Percentiles rank a stretch among this genome's conserved stretches.
phyloP scores from a whole-genome alignment of 1,139 yeast genomes.

The Blastobotrys raffinosifermentans region DNA sequence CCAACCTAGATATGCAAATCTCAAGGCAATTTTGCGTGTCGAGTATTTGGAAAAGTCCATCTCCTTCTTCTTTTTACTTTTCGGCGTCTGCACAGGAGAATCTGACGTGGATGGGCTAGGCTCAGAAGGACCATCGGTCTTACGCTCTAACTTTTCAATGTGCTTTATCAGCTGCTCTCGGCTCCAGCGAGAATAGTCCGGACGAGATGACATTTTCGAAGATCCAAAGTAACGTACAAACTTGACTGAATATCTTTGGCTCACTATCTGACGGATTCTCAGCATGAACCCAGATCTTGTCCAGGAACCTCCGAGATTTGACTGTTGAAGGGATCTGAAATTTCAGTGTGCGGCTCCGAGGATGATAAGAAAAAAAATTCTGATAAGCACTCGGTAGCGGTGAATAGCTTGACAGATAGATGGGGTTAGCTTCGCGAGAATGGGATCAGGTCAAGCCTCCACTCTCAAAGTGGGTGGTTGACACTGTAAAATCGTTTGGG shows the following conservation, averaged over 20 bases:
- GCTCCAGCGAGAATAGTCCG: slow-evolving; percentile 45
- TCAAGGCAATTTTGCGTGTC: slow-evolving; percentile 69
- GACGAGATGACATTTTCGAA: too few relatives aligned
- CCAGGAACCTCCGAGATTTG: too few relatives aligned
- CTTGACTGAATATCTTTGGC: too few relatives aligned
- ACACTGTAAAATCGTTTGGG: slow-evolving; percentile 69
- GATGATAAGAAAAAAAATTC: too few relatives aligned
- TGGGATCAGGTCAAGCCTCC: slow-evolving; percentile 27
- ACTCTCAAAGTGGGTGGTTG: slow-evolving; percentile 33
- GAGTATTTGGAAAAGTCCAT: slow-evolving; percentile 66
- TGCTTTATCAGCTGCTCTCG: slow-evolving; percentile 46
- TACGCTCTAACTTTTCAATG: slow-evolving; percentile 43
- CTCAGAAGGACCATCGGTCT: not conserved
- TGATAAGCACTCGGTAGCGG: too few relatives aligned
- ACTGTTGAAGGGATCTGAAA: too few relatives aligned
- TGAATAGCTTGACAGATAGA: too few relatives aligned
- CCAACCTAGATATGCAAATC: slow-evolving; percentile 65
- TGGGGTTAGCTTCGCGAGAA: slow-evolving; percentile 19
- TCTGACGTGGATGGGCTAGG: slow-evolving; percentile 2
- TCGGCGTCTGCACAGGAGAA: slow-evolving; percentile 6
- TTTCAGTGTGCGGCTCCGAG: too few relatives aligned
- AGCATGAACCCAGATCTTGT: too few relatives aligned
- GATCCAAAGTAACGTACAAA: too few relatives aligned
- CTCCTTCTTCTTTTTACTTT: slow-evolving; percentile 36
- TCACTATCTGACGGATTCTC: too few relatives aligned